Base-by-base conservation (phyloP, 257 asterid species). In the Paulownia fortunei region DNA sequence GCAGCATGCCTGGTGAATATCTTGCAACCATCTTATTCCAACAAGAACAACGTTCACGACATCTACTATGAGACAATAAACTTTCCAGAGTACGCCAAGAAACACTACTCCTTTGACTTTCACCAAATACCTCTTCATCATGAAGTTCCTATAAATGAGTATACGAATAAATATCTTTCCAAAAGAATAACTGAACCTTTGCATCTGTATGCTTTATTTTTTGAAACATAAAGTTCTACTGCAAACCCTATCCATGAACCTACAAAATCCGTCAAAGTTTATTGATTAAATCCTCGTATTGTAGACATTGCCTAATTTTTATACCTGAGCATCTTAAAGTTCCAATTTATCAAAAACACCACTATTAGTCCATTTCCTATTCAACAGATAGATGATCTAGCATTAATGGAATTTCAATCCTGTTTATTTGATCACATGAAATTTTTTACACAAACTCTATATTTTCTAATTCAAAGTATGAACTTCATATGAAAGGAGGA, bases 71-170 rank as follows among this genome's bases (percentile, higher is more conserved):
- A 42, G 47, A 65, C 75, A 37, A 7, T 12, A 44, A 78, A 78
- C 65, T 62, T 30, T 58, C n/a, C 72, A 59, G 52, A 30, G n/a
- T 24, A 39, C 42, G 18, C 36, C 72, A 65, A 66, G 55, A 46
- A 4, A 30, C 36, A 69, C 30, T n/a, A 23, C 78, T 9, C 18
- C 70, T 60, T 24, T 27, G 23, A 26, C 19, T 52, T 11, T 11
- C 60, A 70, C 59, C 36, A 9, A 44, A 54, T 19, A 19, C 24
- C 41, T 23, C 32, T 64, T 23, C 39, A 23, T 11, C 5, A 26
- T 9, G 47, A 32, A 26, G 16, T 7, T 32, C 18, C 27, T 4
- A 36, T 8, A 63, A 8, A 54, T 12, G 26, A 36, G 55, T 19
- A 36, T 34, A 72, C 18, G 32, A 32, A 44, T 74, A 74, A 8